Percentiles rank a stretch among this genome's conserved stretches.
phyloP scores from a whole-genome alignment of 805 yeast genomes.

The Peterozyma xylosa region DNA sequence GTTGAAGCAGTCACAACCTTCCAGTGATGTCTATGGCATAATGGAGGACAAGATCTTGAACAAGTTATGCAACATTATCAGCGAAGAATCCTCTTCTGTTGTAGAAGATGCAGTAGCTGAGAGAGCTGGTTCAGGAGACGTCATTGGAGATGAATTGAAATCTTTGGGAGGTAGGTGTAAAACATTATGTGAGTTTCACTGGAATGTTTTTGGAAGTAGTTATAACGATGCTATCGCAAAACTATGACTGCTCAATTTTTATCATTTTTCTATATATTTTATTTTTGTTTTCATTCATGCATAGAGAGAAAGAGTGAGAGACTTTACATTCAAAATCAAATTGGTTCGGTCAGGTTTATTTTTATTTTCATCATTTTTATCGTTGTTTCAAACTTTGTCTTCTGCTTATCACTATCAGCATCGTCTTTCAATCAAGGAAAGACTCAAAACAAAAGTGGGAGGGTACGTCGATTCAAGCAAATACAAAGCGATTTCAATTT shows the following conservation, averaged over 20 bases:
- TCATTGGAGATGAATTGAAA: conserved; percentile 43
- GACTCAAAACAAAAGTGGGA: no score
- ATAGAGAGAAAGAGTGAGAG: no score
- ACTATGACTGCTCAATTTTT: neutral
- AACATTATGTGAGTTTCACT: conserved; percentile 67
- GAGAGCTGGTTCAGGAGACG: conserved; percentile 4
- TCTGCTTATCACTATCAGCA: no score
- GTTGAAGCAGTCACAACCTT: conserved; percentile 79
- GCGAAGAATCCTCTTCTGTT: conserved; percentile 6
- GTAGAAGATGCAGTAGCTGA: neutral
- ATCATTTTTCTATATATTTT: no score
- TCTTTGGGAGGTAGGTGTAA: conserved; percentile 53
- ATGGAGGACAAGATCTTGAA: conserved; percentile 62
- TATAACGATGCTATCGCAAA: conserved; percentile 38
- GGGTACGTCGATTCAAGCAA: no score
- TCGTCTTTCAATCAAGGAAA: no score
- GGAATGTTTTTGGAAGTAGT: conserved; percentile 74
- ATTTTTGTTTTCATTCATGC: no score
- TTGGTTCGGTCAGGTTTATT: no score
- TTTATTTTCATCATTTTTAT: no score
- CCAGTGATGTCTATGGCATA: conserved; percentile 65
- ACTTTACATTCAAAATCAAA: no score
- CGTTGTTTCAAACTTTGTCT: no score
- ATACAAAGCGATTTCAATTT: no score
- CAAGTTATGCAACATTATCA: conserved; percentile 28